Base-by-base conservation (phyloP, 345 rosid genomes). In the Salix udensis region DNA sequence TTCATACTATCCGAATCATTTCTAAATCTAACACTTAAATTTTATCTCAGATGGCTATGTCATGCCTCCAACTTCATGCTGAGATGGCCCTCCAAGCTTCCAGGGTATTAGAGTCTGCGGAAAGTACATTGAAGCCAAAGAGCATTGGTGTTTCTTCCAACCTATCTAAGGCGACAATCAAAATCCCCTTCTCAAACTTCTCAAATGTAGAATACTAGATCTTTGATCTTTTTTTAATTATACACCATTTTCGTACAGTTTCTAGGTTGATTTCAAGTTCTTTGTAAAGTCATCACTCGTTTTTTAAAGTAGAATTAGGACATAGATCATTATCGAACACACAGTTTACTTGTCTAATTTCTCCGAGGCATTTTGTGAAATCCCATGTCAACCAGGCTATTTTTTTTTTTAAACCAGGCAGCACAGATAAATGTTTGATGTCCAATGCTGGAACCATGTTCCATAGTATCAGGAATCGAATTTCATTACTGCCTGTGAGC, bases 11-110 rank as follows among this genome's bases (percentile, higher is more conserved):
- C 64, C 2, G 64, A 19, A 58, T 23, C 64, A 58, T 58, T 23
- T 21, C 64, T 46, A 10, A 19, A 21, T 58, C n/a, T 58, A 18
- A 58, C 23, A 13, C 21, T 15, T 13, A 19, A 24, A 31, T 23
- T 37, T 26, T 53, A 60, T 68, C 36, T 58, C 36, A 95, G 98
- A 86, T 95, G 97, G 97, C 97, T 65, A 85, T 95, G 89, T 70
- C 93, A 40, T 93, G 98, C 82, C 97, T 95, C 80, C 97, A 87
- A 75, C 87, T 90, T 68, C 97, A 95, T 50, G 86, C 97, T 1
- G 94, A 93, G 87, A 88, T 95, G 95, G 98, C 96, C 69, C 92
- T 91, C 48, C 93, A 88, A 88, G 91, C 96, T 82, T 93, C 97
- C 31, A 90, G 98, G 78, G 92, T 93, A 16, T 66, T 95, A 44